A percentile compares a stretch with the other conserved stretches of the same genome.
Conservation (phyloP, 345 rosid genomes). For the Gossypium rotundifolium region DNA sequence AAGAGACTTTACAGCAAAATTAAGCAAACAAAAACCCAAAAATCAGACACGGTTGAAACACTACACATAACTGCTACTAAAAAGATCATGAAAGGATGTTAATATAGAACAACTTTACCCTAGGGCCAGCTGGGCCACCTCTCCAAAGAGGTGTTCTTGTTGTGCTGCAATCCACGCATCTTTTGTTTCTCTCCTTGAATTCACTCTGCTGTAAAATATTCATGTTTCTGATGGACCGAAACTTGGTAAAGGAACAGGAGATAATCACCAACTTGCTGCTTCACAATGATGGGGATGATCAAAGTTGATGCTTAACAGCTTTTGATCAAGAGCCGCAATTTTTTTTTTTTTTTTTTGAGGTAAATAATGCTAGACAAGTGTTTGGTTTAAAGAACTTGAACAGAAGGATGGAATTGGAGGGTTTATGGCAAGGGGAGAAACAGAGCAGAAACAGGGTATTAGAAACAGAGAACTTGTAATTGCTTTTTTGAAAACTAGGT, state of each 20-base stretch:
- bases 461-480: neutral
- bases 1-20: slow-evolving; percentile 45
- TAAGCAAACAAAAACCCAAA: neutral
- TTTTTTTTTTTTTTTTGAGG: neutral
- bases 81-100: neutral
- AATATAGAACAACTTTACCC: slow-evolving; percentile 28
- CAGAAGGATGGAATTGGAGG: neutral
- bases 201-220: neutral
- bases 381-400: neutral
- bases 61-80: neutral
- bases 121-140: slow-evolving; percentile 82
- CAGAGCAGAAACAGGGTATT: slow-evolving; percentile 8
- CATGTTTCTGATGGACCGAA: neutral
- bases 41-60: neutral
- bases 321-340: neutral
- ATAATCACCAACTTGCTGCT: neutral
- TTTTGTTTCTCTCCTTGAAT: slow-evolving; percentile 15
- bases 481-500: too few species aligned
- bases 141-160: slow-evolving; percentile 87
- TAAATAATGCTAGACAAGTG: neutral
- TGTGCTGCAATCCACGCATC: slow-evolving; percentile 69
- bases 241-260: neutral
- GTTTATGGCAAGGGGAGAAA: neutral
- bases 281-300: neutral
- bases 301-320: neutral